Conservation (phyloP, 2,329 filamentous ascomycete species). For the Cryphonectria nitschkei region DNA sequence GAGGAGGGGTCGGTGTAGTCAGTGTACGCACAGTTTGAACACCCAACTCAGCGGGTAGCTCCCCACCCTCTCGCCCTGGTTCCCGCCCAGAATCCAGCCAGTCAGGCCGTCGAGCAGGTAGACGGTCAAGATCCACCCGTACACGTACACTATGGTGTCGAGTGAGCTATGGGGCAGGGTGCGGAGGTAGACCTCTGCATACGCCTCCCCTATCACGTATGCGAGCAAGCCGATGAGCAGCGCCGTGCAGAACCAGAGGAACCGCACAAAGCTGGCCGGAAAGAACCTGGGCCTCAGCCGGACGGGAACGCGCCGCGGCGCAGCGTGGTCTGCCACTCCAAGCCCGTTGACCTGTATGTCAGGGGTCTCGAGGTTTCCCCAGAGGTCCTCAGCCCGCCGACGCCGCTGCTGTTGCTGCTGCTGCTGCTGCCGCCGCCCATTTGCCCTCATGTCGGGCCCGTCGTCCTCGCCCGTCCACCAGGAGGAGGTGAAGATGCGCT, state of each 20-base stretch:
- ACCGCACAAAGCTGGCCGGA: slow-evolving; percentile 68
- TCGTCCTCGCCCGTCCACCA: slow-evolving; percentile 67
- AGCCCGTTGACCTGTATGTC: slow-evolving; percentile 14
- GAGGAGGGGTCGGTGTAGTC: background rate
- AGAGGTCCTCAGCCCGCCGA: slow-evolving; percentile 44
- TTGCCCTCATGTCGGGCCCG: slow-evolving; percentile 46
- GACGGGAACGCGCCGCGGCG: slow-evolving; percentile 38
- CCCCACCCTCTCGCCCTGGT: slow-evolving; percentile 67
- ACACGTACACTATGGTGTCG: slow-evolving; percentile 71
- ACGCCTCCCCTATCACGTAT: slow-evolving; percentile 70
- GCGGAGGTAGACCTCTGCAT: slow-evolving; percentile 69
- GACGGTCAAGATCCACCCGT: slow-evolving; percentile 70
- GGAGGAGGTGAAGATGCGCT: slow-evolving; percentile 67
- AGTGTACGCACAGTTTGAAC: slow-evolving; percentile 63
- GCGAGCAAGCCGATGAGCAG: slow-evolving; percentile 65
- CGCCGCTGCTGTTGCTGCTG: slow-evolving; percentile 22
- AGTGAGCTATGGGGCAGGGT: slow-evolving; percentile 68
- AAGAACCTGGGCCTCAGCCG: slow-evolving; percentile 59
- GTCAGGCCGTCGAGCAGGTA: slow-evolving; percentile 67
- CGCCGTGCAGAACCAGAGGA: slow-evolving; percentile 71
- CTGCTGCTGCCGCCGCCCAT: slow-evolving; percentile 38
- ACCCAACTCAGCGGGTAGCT: slow-evolving; percentile 73
- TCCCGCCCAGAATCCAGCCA: slow-evolving; percentile 68
- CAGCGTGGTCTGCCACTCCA: slow-evolving; percentile 28
- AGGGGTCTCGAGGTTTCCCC: slow-evolving; percentile 35